Conservation (phyloP, 1,139 yeast species). For the Blastobotrys arbuscula region DNA sequence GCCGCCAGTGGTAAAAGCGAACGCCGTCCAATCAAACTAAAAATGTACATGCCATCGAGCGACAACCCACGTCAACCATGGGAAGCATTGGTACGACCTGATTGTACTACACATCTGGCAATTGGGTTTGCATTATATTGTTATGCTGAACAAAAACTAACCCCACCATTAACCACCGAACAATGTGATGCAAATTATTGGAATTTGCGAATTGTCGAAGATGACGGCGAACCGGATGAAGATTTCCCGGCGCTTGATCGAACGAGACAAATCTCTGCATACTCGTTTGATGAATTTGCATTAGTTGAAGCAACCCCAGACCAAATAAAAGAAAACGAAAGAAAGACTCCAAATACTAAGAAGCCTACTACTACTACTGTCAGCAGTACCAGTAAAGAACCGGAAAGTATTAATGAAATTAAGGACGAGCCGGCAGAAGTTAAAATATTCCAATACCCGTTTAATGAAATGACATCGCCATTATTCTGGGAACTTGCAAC, state of each 20-base stretch:
- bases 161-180: slow-evolving; percentile 31
- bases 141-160: slow-evolving; percentile 28
- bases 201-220: slow-evolving; percentile 42
- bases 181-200: slow-evolving; percentile 37
- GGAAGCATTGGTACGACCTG: slow-evolving; percentile 36
- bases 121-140: slow-evolving; percentile 39
- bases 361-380: slow-evolving; percentile 11
- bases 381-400: not conserved
- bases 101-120: slow-evolving; percentile 38
- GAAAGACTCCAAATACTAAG: slow-evolving; percentile 30
- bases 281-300: slow-evolving; percentile 43
- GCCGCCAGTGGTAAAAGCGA: slow-evolving; percentile 38
- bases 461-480: slow-evolving; percentile 31
- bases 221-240: slow-evolving; percentile 44
- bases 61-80: slow-evolving; percentile 32
- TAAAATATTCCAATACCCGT: slow-evolving; percentile 33
- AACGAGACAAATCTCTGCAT: slow-evolving; percentile 37
- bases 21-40: slow-evolving; percentile 33
- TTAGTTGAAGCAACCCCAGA: slow-evolving; percentile 37
- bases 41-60: slow-evolving; percentile 37
- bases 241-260: slow-evolving; percentile 44
- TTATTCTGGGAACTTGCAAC: slow-evolving; percentile 29
- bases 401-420: not conserved
- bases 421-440: slow-evolving; percentile 1
- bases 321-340: slow-evolving; percentile 33